Evolutionary conservation across 768 basidiomycete genomes (phyloP).

Genomic region (Crassisporium funariophilum): DNA sequence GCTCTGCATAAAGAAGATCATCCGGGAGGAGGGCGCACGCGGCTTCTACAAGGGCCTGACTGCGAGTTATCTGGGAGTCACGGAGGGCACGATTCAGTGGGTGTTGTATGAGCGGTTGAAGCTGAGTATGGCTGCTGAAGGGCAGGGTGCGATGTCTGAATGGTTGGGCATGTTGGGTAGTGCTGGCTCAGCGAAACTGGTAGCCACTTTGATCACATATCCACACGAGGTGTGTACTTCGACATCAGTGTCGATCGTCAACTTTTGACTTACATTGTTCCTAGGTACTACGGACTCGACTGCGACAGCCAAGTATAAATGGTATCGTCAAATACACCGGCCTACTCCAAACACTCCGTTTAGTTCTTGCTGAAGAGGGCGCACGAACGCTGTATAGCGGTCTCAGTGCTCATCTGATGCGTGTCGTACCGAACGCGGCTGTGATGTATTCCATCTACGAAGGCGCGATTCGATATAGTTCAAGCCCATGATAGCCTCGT

Average conservation of each 20-base stretch:
- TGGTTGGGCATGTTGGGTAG: slow-evolving; percentile 87
- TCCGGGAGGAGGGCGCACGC: slow-evolving; percentile 76
- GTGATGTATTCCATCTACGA: slow-evolving; percentile 98
- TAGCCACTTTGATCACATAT: slow-evolving; percentile 95
- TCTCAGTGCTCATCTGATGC: slow-evolving; percentile 91
- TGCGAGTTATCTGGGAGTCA: slow-evolving; percentile 94
- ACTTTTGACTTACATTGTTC: slow-evolving; percentile 4
- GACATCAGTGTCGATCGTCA: not conserved
- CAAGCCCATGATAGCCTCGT: not conserved
- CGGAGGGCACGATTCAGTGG: slow-evolving; percentile 98
- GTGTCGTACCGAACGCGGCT: slow-evolving; percentile 95
- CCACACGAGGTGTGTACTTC: slow-evolving; percentile 85
- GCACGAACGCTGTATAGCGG: slow-evolving; percentile 86
- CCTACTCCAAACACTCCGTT: slow-evolving; percentile 78
- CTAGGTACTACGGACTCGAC: slow-evolving; percentile 88
- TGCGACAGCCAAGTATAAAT: slow-evolving; percentile 84
- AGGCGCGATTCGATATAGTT: slow-evolving; percentile 62
- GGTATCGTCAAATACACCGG: slow-evolving; percentile 85
- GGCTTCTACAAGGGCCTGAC: slow-evolving; percentile 96
- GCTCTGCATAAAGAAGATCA: slow-evolving; percentile 69
- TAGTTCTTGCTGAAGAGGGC: slow-evolving; percentile 91
- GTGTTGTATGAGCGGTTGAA: slow-evolving; percentile 91
- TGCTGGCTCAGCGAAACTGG: slow-evolving; percentile 90
- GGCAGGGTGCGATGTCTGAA: slow-evolving; percentile 57
- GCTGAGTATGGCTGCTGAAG: slow-evolving; percentile 55